Evolutionary conservation across 495 filamentous ascomycete species (phyloP).

Genomic region (Aspergillus incahuasiensis): DNA sequence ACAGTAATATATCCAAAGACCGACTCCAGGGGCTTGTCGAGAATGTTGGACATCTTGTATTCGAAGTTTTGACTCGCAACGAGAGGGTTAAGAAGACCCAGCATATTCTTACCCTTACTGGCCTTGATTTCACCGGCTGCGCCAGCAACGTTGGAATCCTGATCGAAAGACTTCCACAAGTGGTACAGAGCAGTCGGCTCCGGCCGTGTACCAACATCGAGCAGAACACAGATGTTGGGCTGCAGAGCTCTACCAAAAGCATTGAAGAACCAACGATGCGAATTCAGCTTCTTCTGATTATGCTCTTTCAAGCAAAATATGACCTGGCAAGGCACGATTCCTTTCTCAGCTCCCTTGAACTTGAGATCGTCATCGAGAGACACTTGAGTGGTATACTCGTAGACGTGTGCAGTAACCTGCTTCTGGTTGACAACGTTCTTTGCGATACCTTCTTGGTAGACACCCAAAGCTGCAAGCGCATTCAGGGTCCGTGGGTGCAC

Average conservation of each 20-base stretch:
- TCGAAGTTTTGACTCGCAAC: conserved; percentile 98
- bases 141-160: conserved; percentile 91
- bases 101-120: conserved; percentile 78
- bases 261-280: conserved; percentile 99
- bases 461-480: conserved; percentile 93
- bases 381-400: conserved; percentile 98
- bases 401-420: conserved; percentile 83
- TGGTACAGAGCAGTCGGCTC: conserved; percentile 88
- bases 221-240: conserved; percentile 93
- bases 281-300: conserved; percentile 97
- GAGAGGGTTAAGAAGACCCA: conserved; percentile 85
- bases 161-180: conserved; percentile 98
- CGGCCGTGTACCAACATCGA: conserved; percentile 93
- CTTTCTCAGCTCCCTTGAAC: conserved; percentile 99
- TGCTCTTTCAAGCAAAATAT: conserved; percentile 99
- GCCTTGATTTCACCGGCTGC: conserved; percentile 97
- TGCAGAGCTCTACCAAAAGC: conserved; percentile 90
- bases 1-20: conserved; percentile 99
- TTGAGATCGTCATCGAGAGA: conserved; percentile 91
- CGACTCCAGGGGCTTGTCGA: conserved; percentile 94
- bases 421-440: conserved; percentile 96
- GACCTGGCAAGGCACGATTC: conserved; percentile 97
- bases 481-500: conserved; percentile 92
- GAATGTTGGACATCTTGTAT: conserved; percentile 99
- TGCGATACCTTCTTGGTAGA: conserved; percentile 98